Conservation (phyloP, 192 early-diverging fungal species). For the Coemansia sp. region DNA sequence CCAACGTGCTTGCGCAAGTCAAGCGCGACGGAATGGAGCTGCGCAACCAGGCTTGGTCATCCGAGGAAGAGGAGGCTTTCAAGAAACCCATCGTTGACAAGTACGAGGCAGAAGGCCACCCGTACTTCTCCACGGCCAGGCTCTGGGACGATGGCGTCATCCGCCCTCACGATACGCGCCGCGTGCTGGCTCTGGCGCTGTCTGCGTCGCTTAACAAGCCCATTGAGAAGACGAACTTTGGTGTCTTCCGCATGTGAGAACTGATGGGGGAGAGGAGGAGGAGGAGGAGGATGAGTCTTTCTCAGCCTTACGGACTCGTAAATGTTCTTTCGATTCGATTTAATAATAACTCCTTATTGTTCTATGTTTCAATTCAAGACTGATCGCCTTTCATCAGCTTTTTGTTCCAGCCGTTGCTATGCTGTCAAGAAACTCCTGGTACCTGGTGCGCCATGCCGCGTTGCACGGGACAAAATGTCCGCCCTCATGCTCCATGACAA, state of each 20-base stretch:
- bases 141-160: constrained; percentile 97
- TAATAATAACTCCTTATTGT: too few species aligned
- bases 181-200: constrained; percentile 81
- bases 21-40: constrained; percentile 78
- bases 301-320: too few species aligned
- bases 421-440: constrained; percentile 25
- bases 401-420: neutral
- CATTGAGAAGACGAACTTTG: constrained; percentile 75
- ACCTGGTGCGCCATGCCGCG: constrained; percentile 24
- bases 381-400: neutral
- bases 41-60: constrained; percentile 73
- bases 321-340: too few species aligned
- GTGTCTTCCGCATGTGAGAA: constrained; percentile 97
- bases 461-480: constrained; percentile 42
- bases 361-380: too few species aligned
- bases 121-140: constrained; percentile 86
- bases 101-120: constrained; percentile 94
- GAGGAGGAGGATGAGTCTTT: too few species aligned
- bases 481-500: constrained; percentile 20
- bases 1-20: constrained; percentile 87
- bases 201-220: constrained; percentile 76
- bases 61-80: constrained; percentile 76
- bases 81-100: constrained; percentile 77
- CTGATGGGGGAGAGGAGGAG: too few species aligned
- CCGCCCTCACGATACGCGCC: constrained; percentile 82